A percentile compares a stretch with the other conserved stretches of the same genome.
These are phyloP conservation scores for Tremella yokohamensis DNA, from an alignment of 768 basidiomycete genomes.

Conservation along the genomic window DNA sequence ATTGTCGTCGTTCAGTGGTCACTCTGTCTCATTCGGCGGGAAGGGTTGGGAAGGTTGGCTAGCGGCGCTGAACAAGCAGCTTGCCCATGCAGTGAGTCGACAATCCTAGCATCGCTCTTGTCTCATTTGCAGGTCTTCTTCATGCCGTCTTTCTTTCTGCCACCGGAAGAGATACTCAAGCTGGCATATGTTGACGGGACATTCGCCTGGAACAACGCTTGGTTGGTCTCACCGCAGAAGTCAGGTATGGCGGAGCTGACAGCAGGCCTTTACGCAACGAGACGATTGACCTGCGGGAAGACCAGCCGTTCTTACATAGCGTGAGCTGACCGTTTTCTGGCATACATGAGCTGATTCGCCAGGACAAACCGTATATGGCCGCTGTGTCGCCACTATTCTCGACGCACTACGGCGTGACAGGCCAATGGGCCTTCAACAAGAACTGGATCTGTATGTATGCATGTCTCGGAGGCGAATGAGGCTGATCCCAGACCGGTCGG, in stretches of 20 bases:
- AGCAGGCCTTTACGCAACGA: constrained; percentile 34
- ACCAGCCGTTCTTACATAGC: constrained; percentile 37
- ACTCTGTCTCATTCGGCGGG: constrained; percentile 35
- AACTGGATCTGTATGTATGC: constrained; percentile 49
- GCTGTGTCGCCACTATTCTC: constrained; percentile 49
- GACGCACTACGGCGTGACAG: constrained; percentile 50
- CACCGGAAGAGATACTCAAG: constrained; percentile 40
- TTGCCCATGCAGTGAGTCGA: constrained; percentile 1
- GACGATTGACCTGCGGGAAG: constrained; percentile 30
- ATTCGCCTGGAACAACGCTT: constrained; percentile 50
- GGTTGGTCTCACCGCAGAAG: constrained; percentile 34
- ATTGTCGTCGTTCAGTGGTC: constrained; percentile 49
- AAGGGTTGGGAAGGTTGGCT: constrained; percentile 41
- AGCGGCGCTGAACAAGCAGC: constrained; percentile 15
- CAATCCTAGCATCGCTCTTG: not conserved
- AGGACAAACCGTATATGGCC: constrained; percentile 50
- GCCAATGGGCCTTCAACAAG: constrained; percentile 50
- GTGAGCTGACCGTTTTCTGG: constrained; percentile 23
- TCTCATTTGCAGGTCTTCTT: constrained; percentile 43
- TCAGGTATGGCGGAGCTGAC: not conserved
- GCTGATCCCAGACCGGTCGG: constrained; percentile 40
- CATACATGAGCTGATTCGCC: not conserved
- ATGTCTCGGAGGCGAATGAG: not conserved
- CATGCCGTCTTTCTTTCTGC: constrained; percentile 50
- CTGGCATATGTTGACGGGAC: constrained; percentile 41